Conservation (phyloP, 331 rosid genomes). For the Erythrophleum ivorense region DNA sequence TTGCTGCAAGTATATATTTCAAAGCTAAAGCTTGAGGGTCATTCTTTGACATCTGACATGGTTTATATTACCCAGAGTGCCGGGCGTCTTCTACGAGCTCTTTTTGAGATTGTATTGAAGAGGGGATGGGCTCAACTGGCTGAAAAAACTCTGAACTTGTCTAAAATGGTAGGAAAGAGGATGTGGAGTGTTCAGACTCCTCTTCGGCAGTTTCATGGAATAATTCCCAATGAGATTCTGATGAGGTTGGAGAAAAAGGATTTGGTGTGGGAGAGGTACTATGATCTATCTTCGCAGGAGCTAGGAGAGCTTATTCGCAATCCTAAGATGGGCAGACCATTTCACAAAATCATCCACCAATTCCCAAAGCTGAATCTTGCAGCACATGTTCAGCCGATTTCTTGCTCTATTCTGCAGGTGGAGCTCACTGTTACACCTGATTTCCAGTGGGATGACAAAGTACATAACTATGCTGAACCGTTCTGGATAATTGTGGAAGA, state of each 20-base stretch:
- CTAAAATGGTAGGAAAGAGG: no score
- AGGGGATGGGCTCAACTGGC: slow-evolving; percentile 85
- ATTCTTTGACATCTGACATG: slow-evolving; percentile 89
- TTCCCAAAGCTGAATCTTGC: slow-evolving; percentile 92
- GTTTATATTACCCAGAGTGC: slow-evolving; percentile 97
- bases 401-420: slow-evolving; percentile 84
- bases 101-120: slow-evolving; percentile 86
- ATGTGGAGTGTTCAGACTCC: no score
- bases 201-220: no score
- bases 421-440: slow-evolving; percentile 89
- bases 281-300: no score
- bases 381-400: slow-evolving; percentile 94
- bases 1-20: slow-evolving; percentile 85
- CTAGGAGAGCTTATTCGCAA: slow-evolving; percentile 83
- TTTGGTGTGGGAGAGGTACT: no score
- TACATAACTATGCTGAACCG: slow-evolving; percentile 88
- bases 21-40: slow-evolving; percentile 86
- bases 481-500: no score
- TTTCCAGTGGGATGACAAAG: slow-evolving; percentile 87
- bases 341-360: slow-evolving; percentile 81
- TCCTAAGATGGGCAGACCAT: slow-evolving; percentile 83
- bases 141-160: no score
- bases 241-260: no score
- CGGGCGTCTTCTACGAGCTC: slow-evolving; percentile 92
- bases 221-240: no score